These are phyloP conservation scores for Cutaneotrichosporon sp. DNA, from an alignment of 1,284 basidiomycete genomes.

Conservation along the genomic window DNA sequence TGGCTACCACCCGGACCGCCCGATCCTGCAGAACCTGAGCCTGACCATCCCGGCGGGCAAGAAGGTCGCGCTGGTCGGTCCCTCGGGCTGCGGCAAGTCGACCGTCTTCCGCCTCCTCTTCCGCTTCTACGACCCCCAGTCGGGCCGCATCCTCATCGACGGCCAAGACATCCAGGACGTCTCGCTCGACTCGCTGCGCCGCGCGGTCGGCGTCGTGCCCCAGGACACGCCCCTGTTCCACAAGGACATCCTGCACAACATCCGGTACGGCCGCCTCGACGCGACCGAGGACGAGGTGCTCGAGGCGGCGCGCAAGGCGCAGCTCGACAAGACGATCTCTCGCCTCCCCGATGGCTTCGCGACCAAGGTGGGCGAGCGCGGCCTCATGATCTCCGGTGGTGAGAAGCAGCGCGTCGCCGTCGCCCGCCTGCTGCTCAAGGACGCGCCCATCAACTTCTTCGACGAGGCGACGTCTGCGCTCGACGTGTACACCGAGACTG, in stretches of 20 bases:
- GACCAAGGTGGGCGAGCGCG: conserved; percentile 93
- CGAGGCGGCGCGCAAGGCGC: conserved; percentile 79
- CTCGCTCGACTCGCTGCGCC: conserved; percentile 71
- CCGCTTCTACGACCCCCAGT: conserved; percentile 85
- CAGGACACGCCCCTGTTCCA: conserved; percentile 99
- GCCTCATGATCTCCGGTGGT: conserved; percentile 96
- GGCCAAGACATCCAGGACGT: conserved; percentile 81
- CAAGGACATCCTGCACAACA: conserved; percentile 90
- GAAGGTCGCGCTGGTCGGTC: conserved; percentile 95
- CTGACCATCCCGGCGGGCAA: conserved; percentile 93
- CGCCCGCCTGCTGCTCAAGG: conserved; percentile 86
- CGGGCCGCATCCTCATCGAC: conserved; percentile 72
- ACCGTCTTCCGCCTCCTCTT: conserved; percentile 95
- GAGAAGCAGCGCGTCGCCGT: conserved; percentile 97
- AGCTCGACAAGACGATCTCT: conserved; percentile 79
- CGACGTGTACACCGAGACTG: conserved; percentile 90
- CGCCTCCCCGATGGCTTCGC: conserved; percentile 80
- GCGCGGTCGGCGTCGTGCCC: conserved; percentile 87
- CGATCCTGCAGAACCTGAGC: conserved; percentile 84
- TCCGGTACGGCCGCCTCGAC: conserved; percentile 86
- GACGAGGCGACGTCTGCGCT: conserved; percentile 98
- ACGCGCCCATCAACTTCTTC: conserved; percentile 94
- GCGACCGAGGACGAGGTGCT: conserved; percentile 87
- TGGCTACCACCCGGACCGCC: conserved; percentile 84
- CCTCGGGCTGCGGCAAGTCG: conserved; percentile 96